Evolutionary conservation across 208 protist species (phyloP), one percentile per base, ranked within the genome.

Genomic region (Wallacemonas sp.): DNA sequence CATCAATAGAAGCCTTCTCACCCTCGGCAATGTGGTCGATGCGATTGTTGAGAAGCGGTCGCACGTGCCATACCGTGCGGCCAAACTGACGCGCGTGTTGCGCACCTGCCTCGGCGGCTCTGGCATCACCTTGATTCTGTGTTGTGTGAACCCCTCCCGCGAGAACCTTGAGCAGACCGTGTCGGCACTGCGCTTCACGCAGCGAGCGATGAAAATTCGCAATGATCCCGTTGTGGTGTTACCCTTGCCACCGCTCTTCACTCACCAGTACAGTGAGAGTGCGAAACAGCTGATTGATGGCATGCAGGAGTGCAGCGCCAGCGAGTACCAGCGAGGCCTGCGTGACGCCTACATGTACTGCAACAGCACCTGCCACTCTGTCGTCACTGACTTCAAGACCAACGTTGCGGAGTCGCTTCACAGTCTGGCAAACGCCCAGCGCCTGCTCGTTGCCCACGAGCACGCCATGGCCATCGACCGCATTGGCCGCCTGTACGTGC

Each of bases 1-100:
- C 63, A 97, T 98, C 70, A 98, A 98, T 71, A 64, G 81, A 17
- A 96, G 89, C 54, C 80, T 98, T 24, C 79, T 93, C 39, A 76
- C 89, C 12, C 81, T 98, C 1, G 92, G 92, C 33, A 94, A 93
- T 42, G 93, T 97, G 17, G 93, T 98, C 10, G 71, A 93, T 38
- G 71, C 71, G 9, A 69, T 98, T 17, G 67, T 87, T 22, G 81
- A 85, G 62, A 77, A 73, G 45, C 73, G 78, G 1, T 62, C 76
- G 10, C 77, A 94, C 59, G 74, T 96, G 24, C 89, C 92, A 1
- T 97, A 92, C 57, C 85, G 94, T n/a, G 87, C 93, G 26, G 83
- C 85, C 15, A 96, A 95, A 63, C 76, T 97, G 27, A 97, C 94
- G 21, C 76, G 74, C 54, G 67, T 97, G 5, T 81, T 98, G 30